Percentiles rank a stretch among this genome's conserved stretches.
Evolutionary conservation across 371 early-diverging fungal genomes (phyloP).

Genomic region (Chytridium lagenaria): DNA sequence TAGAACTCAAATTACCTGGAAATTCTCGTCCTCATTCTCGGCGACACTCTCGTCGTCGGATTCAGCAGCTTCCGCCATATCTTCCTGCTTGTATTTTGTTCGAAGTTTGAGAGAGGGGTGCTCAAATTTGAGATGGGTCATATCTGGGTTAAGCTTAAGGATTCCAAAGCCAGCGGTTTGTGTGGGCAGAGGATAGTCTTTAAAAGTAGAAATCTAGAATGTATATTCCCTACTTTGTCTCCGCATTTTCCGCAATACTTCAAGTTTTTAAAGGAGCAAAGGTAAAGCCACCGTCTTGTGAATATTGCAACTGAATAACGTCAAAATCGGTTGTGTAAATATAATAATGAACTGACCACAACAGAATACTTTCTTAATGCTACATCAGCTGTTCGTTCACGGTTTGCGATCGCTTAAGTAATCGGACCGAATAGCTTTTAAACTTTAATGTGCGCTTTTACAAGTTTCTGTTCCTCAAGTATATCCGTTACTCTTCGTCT

Average conservation of each 20-base stretch:
- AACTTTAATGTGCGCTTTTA: slow-evolving; percentile 40
- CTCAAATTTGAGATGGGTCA: slow-evolving; percentile 44
- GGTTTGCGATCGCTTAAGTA: slow-evolving; percentile 36
- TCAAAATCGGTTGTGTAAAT: no score
- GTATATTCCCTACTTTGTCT: slow-evolving; percentile 31
- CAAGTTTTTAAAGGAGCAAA: slow-evolving; percentile 32
- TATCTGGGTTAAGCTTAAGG: slow-evolving; percentile 28
- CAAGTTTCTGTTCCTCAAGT: slow-evolving; percentile 47
- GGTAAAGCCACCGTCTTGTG: slow-evolving; percentile 43
- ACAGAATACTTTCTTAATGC: slow-evolving; percentile 44
- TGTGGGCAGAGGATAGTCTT: slow-evolving; percentile 56
- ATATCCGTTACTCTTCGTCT: slow-evolving; percentile 42
- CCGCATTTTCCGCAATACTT: slow-evolving; percentile 52
- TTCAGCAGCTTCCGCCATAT: slow-evolving; percentile 11
- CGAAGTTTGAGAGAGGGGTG: slow-evolving; percentile 49
- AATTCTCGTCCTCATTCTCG: slow-evolving; percentile 43
- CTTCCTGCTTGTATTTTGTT: slow-evolving; percentile 30
- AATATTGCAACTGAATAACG: slow-evolving; percentile 40
- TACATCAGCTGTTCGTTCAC: slow-evolving; percentile 45
- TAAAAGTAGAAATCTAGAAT: background rate
- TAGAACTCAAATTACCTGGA: no score
- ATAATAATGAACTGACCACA: slow-evolving; percentile 30
- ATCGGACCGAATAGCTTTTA: slow-evolving; percentile 30
- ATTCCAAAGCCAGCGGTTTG: slow-evolving; percentile 28
- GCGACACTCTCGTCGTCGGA: slow-evolving; percentile 37